Percentiles rank a stretch among this genome's conserved stretches.
phyloP scores from a whole-genome alignment of 2,329 filamentous ascomycete species.

The Xylaria sp. region DNA sequence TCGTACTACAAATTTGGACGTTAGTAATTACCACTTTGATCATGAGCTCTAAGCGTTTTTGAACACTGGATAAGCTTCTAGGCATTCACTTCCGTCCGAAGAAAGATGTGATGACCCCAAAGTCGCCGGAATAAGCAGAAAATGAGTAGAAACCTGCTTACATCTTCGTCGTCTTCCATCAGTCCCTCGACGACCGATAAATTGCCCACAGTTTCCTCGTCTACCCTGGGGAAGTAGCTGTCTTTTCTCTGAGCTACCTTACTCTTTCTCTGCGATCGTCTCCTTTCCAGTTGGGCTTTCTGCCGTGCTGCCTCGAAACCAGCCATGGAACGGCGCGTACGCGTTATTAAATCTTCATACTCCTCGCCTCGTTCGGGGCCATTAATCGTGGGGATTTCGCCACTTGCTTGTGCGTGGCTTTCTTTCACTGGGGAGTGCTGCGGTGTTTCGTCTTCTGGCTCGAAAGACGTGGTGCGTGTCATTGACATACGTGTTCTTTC shows the following conservation, averaged over 20 bases:
- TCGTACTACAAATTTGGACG: slow-evolving; percentile 57
- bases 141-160: not conserved
- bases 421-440: slow-evolving; percentile 39
- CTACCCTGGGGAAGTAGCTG: slow-evolving; percentile 60
- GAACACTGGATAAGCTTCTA: not conserved
- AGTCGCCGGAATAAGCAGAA: not conserved
- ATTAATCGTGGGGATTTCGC: slow-evolving; percentile 39
- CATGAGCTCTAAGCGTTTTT: not conserved
- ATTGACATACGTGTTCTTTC: slow-evolving; percentile 87
- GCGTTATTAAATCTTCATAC: slow-evolving; percentile 64
- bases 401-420: slow-evolving; percentile 31
- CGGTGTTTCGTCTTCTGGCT: slow-evolving; percentile 49
- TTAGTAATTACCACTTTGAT: not conserved
- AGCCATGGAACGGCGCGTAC: slow-evolving; percentile 71
- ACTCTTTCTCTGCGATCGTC: slow-evolving; percentile 61
- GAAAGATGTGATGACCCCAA: not conserved
- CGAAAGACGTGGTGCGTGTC: slow-evolving; percentile 60
- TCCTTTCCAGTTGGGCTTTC: slow-evolving; percentile 68
- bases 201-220: slow-evolving; percentile 55
- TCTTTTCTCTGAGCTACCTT: slow-evolving; percentile 56
- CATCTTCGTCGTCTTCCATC: slow-evolving; percentile 69
- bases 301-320: slow-evolving; percentile 70
- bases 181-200: slow-evolving; percentile 65
- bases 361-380: slow-evolving; percentile 45
- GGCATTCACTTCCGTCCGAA: not conserved